These are phyloP conservation scores for Collybia nuda DNA, from an alignment of 768 basidiomycete species.

Conservation along the genomic window DNA sequence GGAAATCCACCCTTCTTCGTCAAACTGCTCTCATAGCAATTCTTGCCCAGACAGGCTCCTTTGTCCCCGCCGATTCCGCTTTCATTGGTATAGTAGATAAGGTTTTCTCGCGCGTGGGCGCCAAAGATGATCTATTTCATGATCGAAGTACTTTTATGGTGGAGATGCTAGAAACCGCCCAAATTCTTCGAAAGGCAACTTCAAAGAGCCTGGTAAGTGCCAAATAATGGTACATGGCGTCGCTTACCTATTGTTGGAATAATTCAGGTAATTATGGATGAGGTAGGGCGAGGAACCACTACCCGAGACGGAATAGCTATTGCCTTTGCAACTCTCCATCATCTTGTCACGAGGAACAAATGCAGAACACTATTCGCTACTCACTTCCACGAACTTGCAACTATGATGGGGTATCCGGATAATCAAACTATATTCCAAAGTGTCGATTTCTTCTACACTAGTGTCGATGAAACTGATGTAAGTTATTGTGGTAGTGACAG, in stretches of 20 bases:
- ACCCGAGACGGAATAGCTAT: conserved; percentile 91
- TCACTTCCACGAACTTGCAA: conserved; percentile 94
- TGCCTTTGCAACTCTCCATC: conserved; percentile 87
- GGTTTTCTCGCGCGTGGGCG: conserved; percentile 92
- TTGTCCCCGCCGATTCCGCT: conserved; percentile 86
- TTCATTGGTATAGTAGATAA: conserved; percentile 85
- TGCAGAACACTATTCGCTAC: conserved; percentile 95
- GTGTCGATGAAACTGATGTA: conserved; percentile 78
- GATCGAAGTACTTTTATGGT: conserved; percentile 98
- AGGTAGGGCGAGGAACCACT: conserved; percentile 96
- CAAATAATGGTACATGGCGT: neutral
- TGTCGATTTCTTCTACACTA: conserved; percentile 87
- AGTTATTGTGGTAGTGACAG: conserved; percentile 20
- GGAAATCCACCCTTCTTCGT: conserved; percentile 90
- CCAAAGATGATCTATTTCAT: conserved; percentile 91
- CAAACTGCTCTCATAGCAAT: conserved; percentile 89
- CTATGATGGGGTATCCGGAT: conserved; percentile 69
- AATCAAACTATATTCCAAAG: conserved; percentile 50
- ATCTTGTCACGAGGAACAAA: conserved; percentile 67
- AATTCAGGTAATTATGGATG: conserved; percentile 95
- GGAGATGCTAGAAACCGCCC: conserved; percentile 94
- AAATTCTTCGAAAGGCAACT: conserved; percentile 86
- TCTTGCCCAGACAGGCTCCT: conserved; percentile 90
- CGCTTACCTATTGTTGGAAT: conserved; percentile 2
- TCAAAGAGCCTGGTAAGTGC: conserved; percentile 71